Evolutionary conservation across 1,284 basidiomycete genomes (phyloP), one percentile per base, ranked within the genome.

Genomic region (Polyporus tsugae): DNA sequence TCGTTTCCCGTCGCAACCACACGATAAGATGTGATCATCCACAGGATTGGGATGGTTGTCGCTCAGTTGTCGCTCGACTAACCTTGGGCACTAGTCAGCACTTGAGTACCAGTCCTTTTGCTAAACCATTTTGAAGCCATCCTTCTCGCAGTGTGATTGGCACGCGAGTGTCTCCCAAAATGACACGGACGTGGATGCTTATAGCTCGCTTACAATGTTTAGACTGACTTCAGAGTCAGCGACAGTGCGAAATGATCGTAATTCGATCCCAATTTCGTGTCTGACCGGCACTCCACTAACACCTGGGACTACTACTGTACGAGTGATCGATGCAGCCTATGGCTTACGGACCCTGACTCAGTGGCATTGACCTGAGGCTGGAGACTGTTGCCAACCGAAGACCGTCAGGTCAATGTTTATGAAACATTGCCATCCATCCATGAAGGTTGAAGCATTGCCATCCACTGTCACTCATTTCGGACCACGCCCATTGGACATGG

Each of bases 1-100:
- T 33, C 36, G 49, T 55, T 66, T 62, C 65, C 61, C 29, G 33
- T 36, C 52, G 52, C 52, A 29, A 25, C 22, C 52, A 33, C 39
- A 1, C 44, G 6, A 46, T 19, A 25, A n/a, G 35, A 57, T 22
- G 25, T 22, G 38, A 42, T 64, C 53, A 42, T 53, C 29, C 52
- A 33, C 52, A 53, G 29, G 17, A 53, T 29, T 10, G 52, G 22
- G n/a, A n/a, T n/a, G n/a, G n/a, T n/a, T n/a, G n/a, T n/a, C n/a
- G n/a, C n/a, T n/a, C n/a, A n/a, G n/a, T n/a, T n/a, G n/a, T n/a
- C n/a, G n/a, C n/a, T n/a, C n/a, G n/a, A n/a, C 46, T 29, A 29
- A 29, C 29, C 29, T 29, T 29, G 29, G 29, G 29, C 29, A 29
- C 29, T 29, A 29, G 29, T 29, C 29, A 29, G 29, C 29, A 29